Conservation (phyloP, 768 basidiomycete genomes). For the Rhizopogon vulgaris region DNA sequence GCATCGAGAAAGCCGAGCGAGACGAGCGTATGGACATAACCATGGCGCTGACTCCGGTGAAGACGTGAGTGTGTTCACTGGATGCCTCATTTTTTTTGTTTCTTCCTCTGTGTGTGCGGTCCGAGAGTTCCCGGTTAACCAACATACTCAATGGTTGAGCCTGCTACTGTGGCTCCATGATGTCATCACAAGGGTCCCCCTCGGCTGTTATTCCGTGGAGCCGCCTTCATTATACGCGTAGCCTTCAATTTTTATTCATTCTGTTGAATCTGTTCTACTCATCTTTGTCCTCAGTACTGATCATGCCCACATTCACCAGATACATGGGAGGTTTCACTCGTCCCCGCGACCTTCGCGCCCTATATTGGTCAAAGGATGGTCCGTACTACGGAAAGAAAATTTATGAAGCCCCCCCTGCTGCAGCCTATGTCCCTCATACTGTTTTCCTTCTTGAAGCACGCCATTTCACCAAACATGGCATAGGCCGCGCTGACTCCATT, state of each 20-base stretch:
- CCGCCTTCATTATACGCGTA: not conserved
- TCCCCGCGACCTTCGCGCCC: slow-evolving; percentile 28
- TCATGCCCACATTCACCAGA: slow-evolving; percentile 23
- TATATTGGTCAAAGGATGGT: slow-evolving; percentile 32
- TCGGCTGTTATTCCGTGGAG: not conserved
- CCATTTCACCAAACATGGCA: slow-evolving; percentile 21
- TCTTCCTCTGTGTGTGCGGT: not conserved
- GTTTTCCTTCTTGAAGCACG: slow-evolving; percentile 34
- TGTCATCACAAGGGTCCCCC: not conserved
- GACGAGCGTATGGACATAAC: slow-evolving; percentile 37
- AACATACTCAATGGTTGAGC: not conserved
- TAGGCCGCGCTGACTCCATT: slow-evolving; percentile 24
- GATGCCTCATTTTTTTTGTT: not conserved
- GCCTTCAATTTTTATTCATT: not conserved
- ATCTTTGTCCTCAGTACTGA: not conserved
- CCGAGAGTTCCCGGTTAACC: not conserved
- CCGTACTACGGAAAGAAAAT: slow-evolving; percentile 18
- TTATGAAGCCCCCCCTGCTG: slow-evolving; percentile 25
- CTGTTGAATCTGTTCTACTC: not conserved
- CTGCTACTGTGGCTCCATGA: not conserved
- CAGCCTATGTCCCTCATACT: slow-evolving; percentile 34
- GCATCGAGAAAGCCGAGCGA: slow-evolving; percentile 34
- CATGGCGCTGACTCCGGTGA: slow-evolving; percentile 27
- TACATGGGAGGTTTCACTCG: slow-evolving; percentile 35
- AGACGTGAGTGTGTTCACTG: slow-evolving; percentile 24